Base-by-base conservation (phyloP, 2,329 filamentous ascomycete genomes). In the Thyridium curvatum region DNA sequence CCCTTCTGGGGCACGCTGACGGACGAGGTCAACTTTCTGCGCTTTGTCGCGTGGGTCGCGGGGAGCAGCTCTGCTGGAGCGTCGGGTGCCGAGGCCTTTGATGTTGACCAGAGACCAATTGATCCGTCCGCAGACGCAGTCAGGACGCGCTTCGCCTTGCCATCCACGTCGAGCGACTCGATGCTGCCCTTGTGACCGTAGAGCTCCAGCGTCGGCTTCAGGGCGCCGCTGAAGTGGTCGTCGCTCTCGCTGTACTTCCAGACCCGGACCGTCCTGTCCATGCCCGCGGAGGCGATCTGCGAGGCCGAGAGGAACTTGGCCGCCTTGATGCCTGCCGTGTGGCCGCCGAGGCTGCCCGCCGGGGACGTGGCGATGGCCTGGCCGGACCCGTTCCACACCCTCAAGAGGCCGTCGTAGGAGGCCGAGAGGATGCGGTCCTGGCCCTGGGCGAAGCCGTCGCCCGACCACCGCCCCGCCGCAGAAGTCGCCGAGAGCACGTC, bases 301-400 rank as follows among this genome's bases (percentile, higher is more conserved):
- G 75, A 79, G 4, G 83, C 72, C 3, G 85, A 85, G 35, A 96
- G 61, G 68, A 93, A 97, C 52, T 82, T 87, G 21, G 84, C 87
- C n/a, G 82, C 72, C 60, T 91, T 94, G 54, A 91, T 71, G 44
- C 84, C 81, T 32, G 84, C 79, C 9, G 76, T 79, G 64, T 94
- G 88, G 9, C 87, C 85, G 36, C 85, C 84, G 29, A 77, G 74
- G 42, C 72, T 72, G 8, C 73, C 72, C 3, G 79, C 72, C 2
- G 79, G 66, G 2, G 88, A 91, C 0, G 84, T 86, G 4, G 87
- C 86, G 41, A 95, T 70, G n/a, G 84, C 70, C 44, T 93, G 76
- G n/a, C 87, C 88, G 1, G 88, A 90, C 47, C 82, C 82, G 52
- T 93, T 86, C 91, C 93, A 98, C 46, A 97, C 74, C 48, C 90